Base-by-base conservation (phyloP, 2,329 filamentous ascomycete species). In the Lachnellula suecica region DNA sequence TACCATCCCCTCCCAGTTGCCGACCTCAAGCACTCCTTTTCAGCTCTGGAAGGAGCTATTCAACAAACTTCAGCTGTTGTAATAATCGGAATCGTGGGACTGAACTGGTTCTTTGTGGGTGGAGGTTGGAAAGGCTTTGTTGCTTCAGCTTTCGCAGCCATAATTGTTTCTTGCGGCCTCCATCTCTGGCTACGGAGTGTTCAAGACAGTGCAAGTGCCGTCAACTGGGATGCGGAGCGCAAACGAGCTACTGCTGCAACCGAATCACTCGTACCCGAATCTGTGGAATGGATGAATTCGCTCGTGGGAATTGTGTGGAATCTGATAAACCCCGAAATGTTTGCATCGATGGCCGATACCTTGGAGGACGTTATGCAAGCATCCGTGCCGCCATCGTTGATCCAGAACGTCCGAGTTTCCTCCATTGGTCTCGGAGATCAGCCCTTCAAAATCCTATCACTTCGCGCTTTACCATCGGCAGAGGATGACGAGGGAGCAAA, bases 311-410 rank as follows among this genome's bases (percentile, higher is more conserved):
- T 54, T 31, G 52, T 59, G n/a, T 59, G 57, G 57, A 47, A 46
- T 6, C 24, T 59, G 44, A 59, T 59, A 29, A 59, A 59, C 15
- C 57, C 57, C 4, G 57, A 59, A 17, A 59, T 59, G 57, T 59
- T 59, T 43, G 57, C 53, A n/a, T 45, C 57, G n/a, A 43, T 59
- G 44, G 54, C 54, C 42, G 57, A 59, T 27, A 59, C 57, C 4
- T 49, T 59, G n/a, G 57, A 59, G 20, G 57, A 59, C 44, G 57
- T 59, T n/a, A 59, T 59, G 57, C 57, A 59, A 38, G 57, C 57
- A 47, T 59, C 57, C 4, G 57, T 59, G 35, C 57, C 57, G 13
- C 57, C 54, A 15, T 48, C 57, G 4, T 40, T 59, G 24, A 57
- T 59, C 17, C 57, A 59, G 19, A 59, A 59, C 7, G 57, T 59